Base-by-base conservation (phyloP, 305 asterid species). In the Rubia balearica region DNA sequence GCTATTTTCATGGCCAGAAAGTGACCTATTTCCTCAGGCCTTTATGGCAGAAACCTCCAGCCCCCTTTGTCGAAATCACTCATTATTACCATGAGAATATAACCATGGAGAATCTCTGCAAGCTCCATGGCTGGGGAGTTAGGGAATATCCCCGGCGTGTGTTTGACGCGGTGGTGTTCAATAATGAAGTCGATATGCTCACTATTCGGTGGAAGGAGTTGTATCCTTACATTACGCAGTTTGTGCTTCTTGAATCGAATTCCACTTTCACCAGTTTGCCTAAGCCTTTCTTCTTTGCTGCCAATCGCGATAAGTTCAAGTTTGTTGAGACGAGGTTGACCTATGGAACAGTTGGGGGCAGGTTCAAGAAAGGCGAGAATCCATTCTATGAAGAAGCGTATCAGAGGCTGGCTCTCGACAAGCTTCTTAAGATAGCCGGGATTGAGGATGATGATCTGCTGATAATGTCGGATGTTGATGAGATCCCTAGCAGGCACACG, bases 391-490 rank as follows among this genome's bases (percentile, higher is more conserved):
- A 90, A 55, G 97, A 90, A 70, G 89, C 96, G 0, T 82, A 78
- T 70, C 93, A 88, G 73, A 83, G 97, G 63, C 71, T 87, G 6
- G 90, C 88, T 0, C 88, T 90, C 0, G 97, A 90, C 61, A 83
- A 78, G 77, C 94, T 90, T 40, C 71, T 90, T 2, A 77, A 73
- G 67, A 77, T 83, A 7, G 97, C 96, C 0, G 97, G 97, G 6
- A 85, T 88, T 19, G 92, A 88, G 66, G 97, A 90, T 2, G 97
- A 90, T 33, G 97, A 90, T 76, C 79, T 90, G 70, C 76, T 90
- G 73, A 80, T 90, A 51, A 90, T 90, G 97, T 90, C 97, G 2
- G 97, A 90, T 70, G 93, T 86, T 65, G 96, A 90, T 62, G 96
- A 89, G 78, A 87, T 89, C 55, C 96, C 96, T 0, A 89, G 94